phyloP scores from a whole-genome alignment of 208 protist species.

The Acanthamoeba rhysodes region DNA sequence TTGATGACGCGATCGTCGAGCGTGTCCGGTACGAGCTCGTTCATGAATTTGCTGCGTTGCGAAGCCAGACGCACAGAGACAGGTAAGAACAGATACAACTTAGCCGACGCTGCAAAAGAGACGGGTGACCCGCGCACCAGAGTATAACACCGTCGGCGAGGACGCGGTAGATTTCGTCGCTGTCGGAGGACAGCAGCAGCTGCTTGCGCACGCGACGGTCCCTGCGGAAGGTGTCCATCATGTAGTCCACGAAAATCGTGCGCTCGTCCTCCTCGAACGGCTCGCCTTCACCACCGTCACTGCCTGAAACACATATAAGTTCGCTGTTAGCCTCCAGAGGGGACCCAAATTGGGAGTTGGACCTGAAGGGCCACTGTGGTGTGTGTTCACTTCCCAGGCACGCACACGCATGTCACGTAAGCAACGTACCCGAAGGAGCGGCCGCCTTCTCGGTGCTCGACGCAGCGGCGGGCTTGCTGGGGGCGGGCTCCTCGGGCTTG shows the following conservation, averaged over 20 bases:
- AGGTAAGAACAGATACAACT: not conserved
- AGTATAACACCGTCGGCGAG: slow-evolving; percentile 61
- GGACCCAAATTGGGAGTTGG: too few species aligned
- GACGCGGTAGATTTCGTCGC: slow-evolving; percentile 18
- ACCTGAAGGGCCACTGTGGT: too few species aligned
- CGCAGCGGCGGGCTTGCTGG: not conserved
- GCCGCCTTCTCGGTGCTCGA: not conserved
- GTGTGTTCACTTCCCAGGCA: too few species aligned
- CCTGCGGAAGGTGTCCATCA: slow-evolving; percentile 62
- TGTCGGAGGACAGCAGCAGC: slow-evolving; percentile 26
- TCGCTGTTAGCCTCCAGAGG: too few species aligned
- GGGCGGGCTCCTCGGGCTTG: not conserved
- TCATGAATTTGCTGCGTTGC: slow-evolving; percentile 64
- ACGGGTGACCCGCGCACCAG: not conserved
- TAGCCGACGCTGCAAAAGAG: not conserved
- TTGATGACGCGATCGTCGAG: slow-evolving; percentile 67
- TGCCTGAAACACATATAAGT: not conserved
- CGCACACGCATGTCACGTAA: too few species aligned
- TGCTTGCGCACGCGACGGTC: slow-evolving; percentile 36
- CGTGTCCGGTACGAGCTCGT: slow-evolving; percentile 22
- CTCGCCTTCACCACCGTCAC: not conserved
- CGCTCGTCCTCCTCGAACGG: slow-evolving; percentile 51
- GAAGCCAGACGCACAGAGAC: not conserved
- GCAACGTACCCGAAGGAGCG: not conserved
- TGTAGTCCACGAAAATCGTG: slow-evolving; percentile 68